Percentiles rank a stretch among this genome's conserved stretches.
phyloP scores from a whole-genome alignment of 1,284 basidiomycete genomes.

The Apiotrichum sp. region DNA sequence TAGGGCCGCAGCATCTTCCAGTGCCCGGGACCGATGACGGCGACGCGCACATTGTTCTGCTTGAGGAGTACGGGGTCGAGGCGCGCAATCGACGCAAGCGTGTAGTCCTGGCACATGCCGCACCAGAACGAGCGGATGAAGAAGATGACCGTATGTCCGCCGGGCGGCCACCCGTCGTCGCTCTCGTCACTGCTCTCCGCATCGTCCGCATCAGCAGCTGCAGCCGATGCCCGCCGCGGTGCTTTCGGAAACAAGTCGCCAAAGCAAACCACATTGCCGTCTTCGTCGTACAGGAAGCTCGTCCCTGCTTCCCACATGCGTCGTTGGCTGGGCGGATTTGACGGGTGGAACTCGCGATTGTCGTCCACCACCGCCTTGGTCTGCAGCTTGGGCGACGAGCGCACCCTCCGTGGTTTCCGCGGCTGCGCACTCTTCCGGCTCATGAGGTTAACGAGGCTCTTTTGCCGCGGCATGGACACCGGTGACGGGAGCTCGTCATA shows the following conservation, averaged over 20 bases:
- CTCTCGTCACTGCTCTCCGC: not conserved
- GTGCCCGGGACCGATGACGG: conserved; percentile 38
- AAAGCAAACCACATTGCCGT: conserved; percentile 35
- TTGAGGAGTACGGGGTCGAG: conserved; percentile 36
- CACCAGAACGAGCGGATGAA: conserved; percentile 46
- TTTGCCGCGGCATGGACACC: not conserved
- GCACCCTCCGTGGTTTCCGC: too few species aligned
- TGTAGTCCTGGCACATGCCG: conserved; percentile 46
- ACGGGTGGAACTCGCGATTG: conserved; percentile 27
- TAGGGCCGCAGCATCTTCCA: conserved; percentile 46
- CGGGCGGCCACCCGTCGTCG: not conserved
- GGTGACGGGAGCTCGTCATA: not conserved
- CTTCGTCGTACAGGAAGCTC: conserved; percentile 39
- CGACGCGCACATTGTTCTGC: conserved; percentile 34
- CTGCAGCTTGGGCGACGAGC: not conserved
- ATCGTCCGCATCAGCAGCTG: not conserved
- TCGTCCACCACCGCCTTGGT: not conserved
- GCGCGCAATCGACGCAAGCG: conserved; percentile 32
- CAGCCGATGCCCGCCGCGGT: not conserved
- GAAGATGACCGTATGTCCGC: conserved; percentile 33
- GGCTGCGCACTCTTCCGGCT: not conserved
- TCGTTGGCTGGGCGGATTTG: conserved; percentile 26
- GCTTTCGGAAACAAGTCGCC: conserved; percentile 32
- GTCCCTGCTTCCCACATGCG: conserved; percentile 36
- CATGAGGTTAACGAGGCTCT: not conserved